Base-by-base conservation (phyloP, 2,329 filamentous ascomycete genomes). In the Aspergillus brunneoviolaceus region DNA sequence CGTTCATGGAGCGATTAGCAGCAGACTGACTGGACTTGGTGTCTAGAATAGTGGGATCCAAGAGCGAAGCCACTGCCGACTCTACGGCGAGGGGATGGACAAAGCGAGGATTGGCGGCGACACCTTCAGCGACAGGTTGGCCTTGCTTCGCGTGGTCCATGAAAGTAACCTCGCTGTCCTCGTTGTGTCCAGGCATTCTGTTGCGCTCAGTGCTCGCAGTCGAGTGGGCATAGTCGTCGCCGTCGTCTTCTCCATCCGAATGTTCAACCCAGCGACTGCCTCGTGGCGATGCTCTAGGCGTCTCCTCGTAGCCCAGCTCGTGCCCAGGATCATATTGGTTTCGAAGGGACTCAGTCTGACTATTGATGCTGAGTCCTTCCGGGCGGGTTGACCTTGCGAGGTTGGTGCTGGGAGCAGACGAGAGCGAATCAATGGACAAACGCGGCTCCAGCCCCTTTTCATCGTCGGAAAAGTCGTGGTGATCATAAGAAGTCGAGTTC, bases 1-100 rank as follows among this genome's bases (percentile, higher is more conserved):
- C 76, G 66, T 62, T 82, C 55, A 72, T 69, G 9, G 76, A 83
- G 27, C 84, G 81, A 63, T 83, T 80, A 19, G 66, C 60, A 25
- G 60, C 71, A 29, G 78, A 80, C 25, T 78, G 77, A 33, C 80
- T 81, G 12, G 86, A 88, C 10, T 81, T 82, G 14, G 77, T 79
- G 3, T 87, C 93, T 56, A 96, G 72, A 12, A 89, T 85, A 2
- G 92, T 96, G 0, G 92, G 94, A 19, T 92, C 91, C 67, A 95
- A 89, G 6, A 98, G 80, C 16, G 93, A 97, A 7, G 94, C 94
- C 11, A 98, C 93, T 10, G 90, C 90, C 14, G 93, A 97, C 75
- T 97, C 93, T 0, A 96, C 87, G 2, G 85, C 91, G 35, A 87
- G 72, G 2, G 86, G 87, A 67, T 92, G 87, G 3, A 96, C 84